phyloP scores from a whole-genome alignment of 371 early-diverging fungal genomes.

The Fennellomyces sp. region DNA sequence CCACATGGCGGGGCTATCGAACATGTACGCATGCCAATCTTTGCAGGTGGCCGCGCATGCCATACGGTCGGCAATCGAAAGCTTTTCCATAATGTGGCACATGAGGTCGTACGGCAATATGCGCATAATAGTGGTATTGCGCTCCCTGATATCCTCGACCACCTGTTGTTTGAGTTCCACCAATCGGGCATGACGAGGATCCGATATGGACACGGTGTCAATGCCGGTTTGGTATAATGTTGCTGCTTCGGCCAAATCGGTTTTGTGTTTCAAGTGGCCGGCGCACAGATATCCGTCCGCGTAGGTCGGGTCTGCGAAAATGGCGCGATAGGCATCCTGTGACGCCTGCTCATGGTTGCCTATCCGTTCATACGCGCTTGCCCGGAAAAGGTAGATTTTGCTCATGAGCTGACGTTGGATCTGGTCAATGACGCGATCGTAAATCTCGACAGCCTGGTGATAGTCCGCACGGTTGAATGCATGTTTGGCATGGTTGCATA shows the following conservation, averaged over 20 bases:
- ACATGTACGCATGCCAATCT: not conserved
- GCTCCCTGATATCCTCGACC: not conserved
- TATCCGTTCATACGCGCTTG: not conserved
- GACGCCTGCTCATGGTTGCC: not conserved
- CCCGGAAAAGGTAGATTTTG: not conserved
- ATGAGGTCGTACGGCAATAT: not conserved
- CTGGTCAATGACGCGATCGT: not conserved
- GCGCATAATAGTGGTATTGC: not conserved
- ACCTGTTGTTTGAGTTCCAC: not conserved
- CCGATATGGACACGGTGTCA: not conserved
- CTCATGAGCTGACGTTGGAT: not conserved
- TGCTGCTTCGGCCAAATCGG: not conserved
- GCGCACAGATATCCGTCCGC: not conserved
- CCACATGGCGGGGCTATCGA: conserved; percentile 1
- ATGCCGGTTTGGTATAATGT: not conserved
- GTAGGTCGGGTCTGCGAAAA: not conserved
- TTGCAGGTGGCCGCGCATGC: not conserved
- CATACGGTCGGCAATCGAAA: not conserved
- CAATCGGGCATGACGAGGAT: not conserved
- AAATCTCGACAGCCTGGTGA: not conserved
- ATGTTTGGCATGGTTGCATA: not conserved
- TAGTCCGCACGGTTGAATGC: not conserved
- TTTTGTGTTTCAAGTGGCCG: not conserved
- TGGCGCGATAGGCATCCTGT: not conserved
- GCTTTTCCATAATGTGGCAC: not conserved